Conservation (phyloP, 148 eudicot genomes). For the Silene latifolia region DNA sequence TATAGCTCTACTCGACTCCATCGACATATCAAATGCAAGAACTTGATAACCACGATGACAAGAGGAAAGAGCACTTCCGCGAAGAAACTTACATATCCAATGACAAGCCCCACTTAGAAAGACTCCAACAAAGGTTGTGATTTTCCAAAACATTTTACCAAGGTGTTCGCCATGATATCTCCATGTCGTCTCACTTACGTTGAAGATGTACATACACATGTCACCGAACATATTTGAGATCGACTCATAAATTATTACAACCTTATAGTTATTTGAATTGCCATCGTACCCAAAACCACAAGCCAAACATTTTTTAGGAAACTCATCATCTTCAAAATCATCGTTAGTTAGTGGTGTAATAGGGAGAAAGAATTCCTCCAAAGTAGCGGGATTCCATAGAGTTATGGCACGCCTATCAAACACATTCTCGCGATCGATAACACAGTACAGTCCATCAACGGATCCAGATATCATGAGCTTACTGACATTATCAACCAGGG, state of each 20-base stretch:
- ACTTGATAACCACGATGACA: not conserved
- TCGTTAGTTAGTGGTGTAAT: not conserved
- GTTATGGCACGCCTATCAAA: no score
- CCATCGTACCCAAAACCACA: not conserved
- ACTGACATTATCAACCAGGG: no score
- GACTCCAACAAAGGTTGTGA: not conserved
- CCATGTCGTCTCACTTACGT: not conserved
- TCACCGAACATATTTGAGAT: no score
- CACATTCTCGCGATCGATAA: not conserved
- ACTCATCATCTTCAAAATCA: no score
- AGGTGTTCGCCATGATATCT: not conserved
- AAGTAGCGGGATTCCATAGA: not conserved
- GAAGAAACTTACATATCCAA: not conserved
- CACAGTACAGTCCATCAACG: not conserved
- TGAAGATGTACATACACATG: not conserved
- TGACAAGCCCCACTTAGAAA: not conserved
- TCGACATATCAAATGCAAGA: not conserved
- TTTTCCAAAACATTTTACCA: not conserved
- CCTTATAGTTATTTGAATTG: not conserved
- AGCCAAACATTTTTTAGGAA: no score
- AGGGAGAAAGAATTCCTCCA: not conserved
- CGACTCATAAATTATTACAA: not conserved
- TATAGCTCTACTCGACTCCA: not conserved
- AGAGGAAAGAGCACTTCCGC: no score
- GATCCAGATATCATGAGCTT: not conserved